Evolutionary conservation across 2,329 filamentous ascomycete species (phyloP).

Genomic region (Penicillium thymicola): DNA sequence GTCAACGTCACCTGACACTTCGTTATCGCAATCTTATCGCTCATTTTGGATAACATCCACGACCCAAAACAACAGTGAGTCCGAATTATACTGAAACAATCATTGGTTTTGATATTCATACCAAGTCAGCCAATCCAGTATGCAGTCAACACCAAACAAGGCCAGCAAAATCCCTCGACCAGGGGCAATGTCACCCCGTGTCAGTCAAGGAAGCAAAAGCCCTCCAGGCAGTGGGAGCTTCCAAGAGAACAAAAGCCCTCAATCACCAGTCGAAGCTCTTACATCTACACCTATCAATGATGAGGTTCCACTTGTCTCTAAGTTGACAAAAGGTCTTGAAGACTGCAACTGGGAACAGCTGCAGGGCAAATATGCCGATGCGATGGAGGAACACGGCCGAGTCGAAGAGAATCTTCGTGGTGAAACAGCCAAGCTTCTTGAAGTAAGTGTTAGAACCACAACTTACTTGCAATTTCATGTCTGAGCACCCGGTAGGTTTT

Average conservation of each 20-base stretch:
- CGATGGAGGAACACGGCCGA: constrained; percentile 60
- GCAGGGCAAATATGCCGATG: constrained; percentile 63
- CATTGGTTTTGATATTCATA: background rate
- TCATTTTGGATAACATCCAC: background rate
- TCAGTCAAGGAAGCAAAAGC: constrained; percentile 13
- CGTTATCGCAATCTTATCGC: constrained; percentile 9
- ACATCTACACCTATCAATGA: background rate
- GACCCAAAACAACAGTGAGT: background rate
- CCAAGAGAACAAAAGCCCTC: constrained; percentile 11
- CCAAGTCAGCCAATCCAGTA: background rate
- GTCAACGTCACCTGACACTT: constrained; percentile 23
- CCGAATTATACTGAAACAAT: background rate
- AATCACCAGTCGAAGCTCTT: constrained; percentile 6
- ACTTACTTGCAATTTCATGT: background rate
- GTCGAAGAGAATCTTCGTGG: constrained; percentile 64
- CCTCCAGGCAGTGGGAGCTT: background rate
- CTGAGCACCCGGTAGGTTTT: constrained; percentile 61
- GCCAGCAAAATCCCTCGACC: constrained; percentile 7
- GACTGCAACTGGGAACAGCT: constrained; percentile 77
- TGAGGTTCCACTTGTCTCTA: constrained; percentile 22
- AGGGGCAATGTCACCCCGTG: constrained; percentile 10
- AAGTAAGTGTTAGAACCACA: constrained; percentile 44
- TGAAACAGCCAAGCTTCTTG: constrained; percentile 66
- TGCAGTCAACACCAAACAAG: constrained; percentile 5
- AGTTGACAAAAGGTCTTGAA: constrained; percentile 51